phyloP scores from a whole-genome alignment of 2,329 filamentous ascomycete genomes.

The Zymoseptoria passerinii region DNA sequence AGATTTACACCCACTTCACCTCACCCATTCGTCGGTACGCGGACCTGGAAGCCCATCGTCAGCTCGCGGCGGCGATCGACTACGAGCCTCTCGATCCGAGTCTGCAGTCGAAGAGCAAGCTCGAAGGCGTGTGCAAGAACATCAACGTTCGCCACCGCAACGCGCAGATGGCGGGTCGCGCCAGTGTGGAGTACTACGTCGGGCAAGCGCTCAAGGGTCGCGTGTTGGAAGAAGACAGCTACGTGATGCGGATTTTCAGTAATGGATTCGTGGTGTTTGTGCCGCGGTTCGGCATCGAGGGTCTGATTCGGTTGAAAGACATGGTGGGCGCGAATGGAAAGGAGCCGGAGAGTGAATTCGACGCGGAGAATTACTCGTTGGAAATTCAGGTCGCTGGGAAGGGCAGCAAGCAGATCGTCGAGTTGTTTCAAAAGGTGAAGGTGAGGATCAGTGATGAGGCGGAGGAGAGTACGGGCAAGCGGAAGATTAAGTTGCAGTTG shows the following conservation, averaged over 20 bases:
- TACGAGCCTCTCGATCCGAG: slow-evolving; percentile 81
- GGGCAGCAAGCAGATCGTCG: slow-evolving; percentile 40
- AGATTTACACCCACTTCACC: slow-evolving; percentile 98
- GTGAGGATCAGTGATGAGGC: slow-evolving; percentile 87
- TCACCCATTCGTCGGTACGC: slow-evolving; percentile 95
- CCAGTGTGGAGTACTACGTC: slow-evolving; percentile 95
- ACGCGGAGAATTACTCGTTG: slow-evolving; percentile 77
- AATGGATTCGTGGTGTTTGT: slow-evolving; percentile 97
- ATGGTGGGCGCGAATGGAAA: slow-evolving; percentile 51
- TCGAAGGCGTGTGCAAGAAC: slow-evolving; percentile 94
- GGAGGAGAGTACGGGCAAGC: slow-evolving; percentile 93
- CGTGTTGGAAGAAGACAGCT: slow-evolving; percentile 74
- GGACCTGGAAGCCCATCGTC: slow-evolving; percentile 88
- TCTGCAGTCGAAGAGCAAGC: slow-evolving; percentile 70
- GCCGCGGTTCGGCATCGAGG: slow-evolving; percentile 90
- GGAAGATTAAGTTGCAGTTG: slow-evolving; percentile 67
- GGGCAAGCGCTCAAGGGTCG: slow-evolving; percentile 84
- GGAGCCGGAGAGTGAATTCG: slow-evolving; percentile 70
- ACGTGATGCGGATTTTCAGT: slow-evolving; percentile 93
- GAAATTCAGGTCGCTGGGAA: slow-evolving; percentile 44
- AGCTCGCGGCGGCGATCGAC: slow-evolving; percentile 89
- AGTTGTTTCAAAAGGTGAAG: slow-evolving; percentile 84
- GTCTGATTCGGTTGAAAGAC: slow-evolving; percentile 77
- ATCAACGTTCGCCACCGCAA: slow-evolving; percentile 97
- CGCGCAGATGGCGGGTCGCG: slow-evolving; percentile 87